Evolutionary conservation across 2,329 filamentous ascomycete species (phyloP).

Genomic region (Huntiella decipiens): DNA sequence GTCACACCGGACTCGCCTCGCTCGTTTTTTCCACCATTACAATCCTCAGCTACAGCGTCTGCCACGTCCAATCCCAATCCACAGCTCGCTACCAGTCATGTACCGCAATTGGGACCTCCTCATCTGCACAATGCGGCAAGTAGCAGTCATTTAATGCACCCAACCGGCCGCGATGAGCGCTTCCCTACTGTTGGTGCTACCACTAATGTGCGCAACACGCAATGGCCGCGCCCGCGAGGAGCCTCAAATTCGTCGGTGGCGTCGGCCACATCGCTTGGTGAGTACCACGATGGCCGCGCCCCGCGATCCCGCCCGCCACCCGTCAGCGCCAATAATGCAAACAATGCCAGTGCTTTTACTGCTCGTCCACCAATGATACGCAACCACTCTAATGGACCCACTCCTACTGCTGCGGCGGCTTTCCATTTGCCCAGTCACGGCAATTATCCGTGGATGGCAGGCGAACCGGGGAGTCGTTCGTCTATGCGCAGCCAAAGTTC

Average conservation of each 20-base stretch:
- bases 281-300: slow-evolving; percentile 20
- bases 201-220: background rate
- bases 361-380: background rate
- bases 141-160: too few species aligned
- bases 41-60: background rate
- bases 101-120: too few species aligned
- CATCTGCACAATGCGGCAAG: too few species aligned
- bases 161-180: background rate
- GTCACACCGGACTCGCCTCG: slow-evolving; percentile 7
- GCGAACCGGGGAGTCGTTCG: slow-evolving; percentile 14
- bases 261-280: slow-evolving; percentile 20
- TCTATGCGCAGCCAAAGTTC: slow-evolving; percentile 1
- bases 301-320: slow-evolving; percentile 13
- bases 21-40: background rate
- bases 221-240: slow-evolving; percentile 10
- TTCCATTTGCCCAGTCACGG: slow-evolving; percentile 14
- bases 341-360: background rate
- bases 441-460: slow-evolving; percentile 27
- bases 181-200: background rate
- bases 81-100: too few species aligned
- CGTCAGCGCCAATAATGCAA: background rate
- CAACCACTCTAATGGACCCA: slow-evolving; percentile 1
- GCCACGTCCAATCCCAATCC: background rate
- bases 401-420: background rate
- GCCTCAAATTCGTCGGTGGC: slow-evolving; percentile 27